Evolutionary conservation across 208 protist genomes (phyloP).

Genomic region (Leishmania turanica): DNA sequence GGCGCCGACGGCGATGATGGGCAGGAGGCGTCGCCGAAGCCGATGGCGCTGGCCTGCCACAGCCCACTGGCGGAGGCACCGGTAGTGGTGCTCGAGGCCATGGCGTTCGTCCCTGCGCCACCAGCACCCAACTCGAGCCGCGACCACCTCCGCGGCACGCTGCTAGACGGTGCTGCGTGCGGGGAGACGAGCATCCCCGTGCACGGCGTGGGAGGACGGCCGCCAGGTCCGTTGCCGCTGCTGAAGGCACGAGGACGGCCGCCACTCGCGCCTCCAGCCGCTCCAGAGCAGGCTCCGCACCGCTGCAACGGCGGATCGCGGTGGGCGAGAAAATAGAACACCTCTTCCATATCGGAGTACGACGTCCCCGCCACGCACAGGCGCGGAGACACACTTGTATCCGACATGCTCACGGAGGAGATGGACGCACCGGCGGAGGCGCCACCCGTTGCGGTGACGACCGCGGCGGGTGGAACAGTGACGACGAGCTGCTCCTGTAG

Average conservation of each 20-base stretch:
- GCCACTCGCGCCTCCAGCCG: background rate
- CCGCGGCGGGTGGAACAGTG: background rate
- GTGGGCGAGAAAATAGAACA: conserved; percentile 29
- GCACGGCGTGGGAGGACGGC: conserved; percentile 21
- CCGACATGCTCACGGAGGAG: background rate
- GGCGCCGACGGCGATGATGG: background rate
- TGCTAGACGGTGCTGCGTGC: background rate
- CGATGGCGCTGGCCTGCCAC: conserved; percentile 8
- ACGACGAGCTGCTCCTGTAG: conserved; percentile 28
- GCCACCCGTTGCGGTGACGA: background rate
- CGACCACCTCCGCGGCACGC: conserved; percentile 1
- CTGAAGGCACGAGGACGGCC: background rate
- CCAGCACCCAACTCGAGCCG: conserved; percentile 7
- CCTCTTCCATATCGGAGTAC: conserved; percentile 24
- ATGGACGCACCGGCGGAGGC: background rate
- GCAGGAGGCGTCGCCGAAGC: conserved; percentile 10
- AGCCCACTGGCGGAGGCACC: conserved; percentile 9
- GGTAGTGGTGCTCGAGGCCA: background rate
- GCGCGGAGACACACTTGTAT: background rate
- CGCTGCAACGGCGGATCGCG: conserved; percentile 14
- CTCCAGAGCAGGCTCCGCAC: background rate
- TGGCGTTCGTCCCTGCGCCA: background rate
- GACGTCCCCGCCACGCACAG: conserved; percentile 25
- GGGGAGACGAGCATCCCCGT: background rate
- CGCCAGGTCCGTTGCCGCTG: conserved; percentile 9